These are phyloP conservation scores for Termitomyces sp. DNA, from an alignment of 768 basidiomycete genomes.

Conservation along the genomic window DNA sequence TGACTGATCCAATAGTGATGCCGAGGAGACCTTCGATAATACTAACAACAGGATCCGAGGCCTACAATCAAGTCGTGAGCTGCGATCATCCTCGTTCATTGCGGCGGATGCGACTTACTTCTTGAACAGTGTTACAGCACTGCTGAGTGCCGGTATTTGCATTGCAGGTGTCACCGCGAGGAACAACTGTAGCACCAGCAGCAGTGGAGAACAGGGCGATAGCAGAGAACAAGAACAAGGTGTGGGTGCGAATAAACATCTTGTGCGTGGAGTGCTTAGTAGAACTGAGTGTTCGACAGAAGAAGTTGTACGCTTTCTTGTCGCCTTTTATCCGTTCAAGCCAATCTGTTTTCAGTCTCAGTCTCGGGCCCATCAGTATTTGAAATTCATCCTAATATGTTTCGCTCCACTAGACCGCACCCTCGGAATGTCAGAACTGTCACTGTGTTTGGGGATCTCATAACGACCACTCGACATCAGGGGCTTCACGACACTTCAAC, in stretches of 20 bases:
- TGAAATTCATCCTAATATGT: background rate
- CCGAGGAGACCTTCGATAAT: conserved; percentile 10
- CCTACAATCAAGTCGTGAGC: background rate
- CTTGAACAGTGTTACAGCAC: conserved; percentile 2
- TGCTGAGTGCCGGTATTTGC: too few species aligned
- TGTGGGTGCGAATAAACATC: too few species aligned
- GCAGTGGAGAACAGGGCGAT: too few species aligned
- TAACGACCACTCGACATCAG: background rate
- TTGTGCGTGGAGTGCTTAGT: conserved; percentile 4
- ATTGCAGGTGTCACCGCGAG: too few species aligned
- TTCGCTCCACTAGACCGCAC: background rate
- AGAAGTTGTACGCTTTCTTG: background rate
- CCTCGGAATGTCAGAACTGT: background rate
- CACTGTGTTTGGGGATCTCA: background rate
- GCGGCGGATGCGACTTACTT: background rate
- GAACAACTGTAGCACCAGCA: too few species aligned
- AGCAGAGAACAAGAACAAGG: too few species aligned
- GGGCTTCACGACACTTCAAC: too few species aligned
- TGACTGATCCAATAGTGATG: background rate
- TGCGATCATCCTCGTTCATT: background rate
- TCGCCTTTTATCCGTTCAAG: conserved; percentile 1
- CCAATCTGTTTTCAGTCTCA: background rate
- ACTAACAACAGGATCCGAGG: background rate
- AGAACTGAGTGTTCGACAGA: conserved; percentile 12
- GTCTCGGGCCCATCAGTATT: background rate